A percentile compares a stretch with the other conserved stretches of the same genome.
Evolutionary conservation across 1,284 basidiomycete genomes (phyloP).

Genomic region (Ganoderma lingzhi): DNA sequence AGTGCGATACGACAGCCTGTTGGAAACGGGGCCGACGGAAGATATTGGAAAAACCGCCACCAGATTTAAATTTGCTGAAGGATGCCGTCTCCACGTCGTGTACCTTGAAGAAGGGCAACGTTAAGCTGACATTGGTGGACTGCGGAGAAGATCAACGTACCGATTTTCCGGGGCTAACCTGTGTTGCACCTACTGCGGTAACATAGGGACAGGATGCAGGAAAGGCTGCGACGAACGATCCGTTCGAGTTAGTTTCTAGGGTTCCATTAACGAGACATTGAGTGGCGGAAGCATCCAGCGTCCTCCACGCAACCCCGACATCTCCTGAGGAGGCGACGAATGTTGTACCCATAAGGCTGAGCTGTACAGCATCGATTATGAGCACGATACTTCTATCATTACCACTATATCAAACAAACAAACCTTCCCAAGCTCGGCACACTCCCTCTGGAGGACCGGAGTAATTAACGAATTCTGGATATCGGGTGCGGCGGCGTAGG

Average conservation of each 20-base stretch:
- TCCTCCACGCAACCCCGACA: conserved; percentile 23
- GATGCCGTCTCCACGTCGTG: conserved; percentile 30
- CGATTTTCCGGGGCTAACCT: conserved; percentile 59
- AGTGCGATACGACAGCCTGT: conserved; percentile 23
- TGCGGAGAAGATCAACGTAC: conserved; percentile 23
- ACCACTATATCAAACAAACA: conserved; percentile 31
- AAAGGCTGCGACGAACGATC: conserved; percentile 32
- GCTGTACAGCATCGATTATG: conserved; percentile 32
- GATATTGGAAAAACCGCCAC: conserved; percentile 34
- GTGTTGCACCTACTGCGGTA: conserved; percentile 65
- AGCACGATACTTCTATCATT: neutral
- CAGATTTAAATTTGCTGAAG: conserved; percentile 24
- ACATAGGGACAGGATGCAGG: conserved; percentile 59
- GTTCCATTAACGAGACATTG: conserved; percentile 34
- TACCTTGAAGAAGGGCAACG: neutral
- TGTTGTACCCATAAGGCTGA: conserved; percentile 28
- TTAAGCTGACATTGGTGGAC: neutral
- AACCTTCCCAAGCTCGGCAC: conserved; percentile 48
- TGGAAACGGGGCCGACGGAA: conserved; percentile 30
- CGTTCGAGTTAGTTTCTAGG: neutral
- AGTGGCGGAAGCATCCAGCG: conserved; percentile 46
- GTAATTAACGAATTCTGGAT: conserved; percentile 39
- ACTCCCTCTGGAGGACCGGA: conserved; percentile 41
- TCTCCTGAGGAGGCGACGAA: conserved; percentile 32
- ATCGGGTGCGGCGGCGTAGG: conserved; percentile 46